Conservation (phyloP, 2,329 filamentous ascomycete species). For the Alternaria postmessia region DNA sequence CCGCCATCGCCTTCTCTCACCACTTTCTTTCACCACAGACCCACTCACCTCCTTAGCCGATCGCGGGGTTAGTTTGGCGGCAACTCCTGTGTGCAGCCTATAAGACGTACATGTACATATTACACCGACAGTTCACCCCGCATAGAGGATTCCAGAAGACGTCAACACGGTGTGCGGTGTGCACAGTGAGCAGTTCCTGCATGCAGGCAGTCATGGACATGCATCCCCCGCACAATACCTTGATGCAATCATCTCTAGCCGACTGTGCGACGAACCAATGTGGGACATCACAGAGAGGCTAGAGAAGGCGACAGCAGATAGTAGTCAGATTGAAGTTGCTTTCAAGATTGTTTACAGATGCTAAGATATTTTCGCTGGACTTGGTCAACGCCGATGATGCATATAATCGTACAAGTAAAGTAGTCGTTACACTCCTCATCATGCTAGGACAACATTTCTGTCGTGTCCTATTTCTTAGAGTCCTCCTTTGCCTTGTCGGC, state of each 20-base stretch:
- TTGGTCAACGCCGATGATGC: constrained; percentile 14
- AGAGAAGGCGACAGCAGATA: background rate
- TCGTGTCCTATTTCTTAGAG: constrained; percentile 39
- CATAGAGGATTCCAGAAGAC: constrained; percentile 15
- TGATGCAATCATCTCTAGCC: constrained; percentile 2
- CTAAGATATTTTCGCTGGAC: constrained; percentile 2
- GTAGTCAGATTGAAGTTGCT: background rate
- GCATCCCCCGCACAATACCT: constrained; percentile 6
- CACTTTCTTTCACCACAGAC: constrained; percentile 13
- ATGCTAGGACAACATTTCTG: background rate
- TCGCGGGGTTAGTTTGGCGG: constrained; percentile 5
- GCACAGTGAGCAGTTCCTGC: constrained; percentile 24
- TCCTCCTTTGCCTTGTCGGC: constrained; percentile 49
- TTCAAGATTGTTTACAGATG: background rate
- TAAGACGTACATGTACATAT: constrained; percentile 8
- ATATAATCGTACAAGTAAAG: constrained; percentile 16
- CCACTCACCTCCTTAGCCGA: constrained; percentile 3
- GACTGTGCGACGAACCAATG: background rate
- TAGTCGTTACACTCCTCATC: constrained; percentile 3
- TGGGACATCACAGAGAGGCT: background rate
- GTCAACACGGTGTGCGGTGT: constrained; percentile 24
- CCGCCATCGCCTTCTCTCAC: constrained; percentile 12
- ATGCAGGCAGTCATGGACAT: constrained; percentile 23
- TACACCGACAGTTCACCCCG: constrained; percentile 16
- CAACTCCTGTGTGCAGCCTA: constrained; percentile 8